Conservation (phyloP, 2,329 filamentous ascomycete genomes). For the Arthroderma sp. region DNA sequence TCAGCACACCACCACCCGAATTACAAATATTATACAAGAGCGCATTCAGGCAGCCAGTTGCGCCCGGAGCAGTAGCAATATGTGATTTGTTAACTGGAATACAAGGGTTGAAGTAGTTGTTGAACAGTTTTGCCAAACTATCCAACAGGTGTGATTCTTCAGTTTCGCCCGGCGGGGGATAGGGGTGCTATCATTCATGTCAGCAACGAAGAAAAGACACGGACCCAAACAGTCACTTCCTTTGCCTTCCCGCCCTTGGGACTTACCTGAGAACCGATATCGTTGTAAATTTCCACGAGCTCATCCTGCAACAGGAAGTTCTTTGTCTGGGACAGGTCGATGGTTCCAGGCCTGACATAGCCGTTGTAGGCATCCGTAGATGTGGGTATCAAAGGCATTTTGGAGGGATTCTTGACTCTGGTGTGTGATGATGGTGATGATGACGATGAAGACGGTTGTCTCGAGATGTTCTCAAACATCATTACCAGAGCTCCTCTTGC, state of each 20-base stretch:
- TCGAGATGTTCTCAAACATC: neutral
- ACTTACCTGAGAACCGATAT: slow-evolving; percentile 10
- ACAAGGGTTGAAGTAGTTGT: slow-evolving; percentile 21
- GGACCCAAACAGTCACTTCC: too few species aligned
- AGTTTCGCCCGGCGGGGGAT: slow-evolving; percentile 15
- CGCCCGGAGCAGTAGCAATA: slow-evolving; percentile 17
- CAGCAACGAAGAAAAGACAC: neutral
- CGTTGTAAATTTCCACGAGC: slow-evolving; percentile 11
- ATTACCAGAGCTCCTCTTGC: neutral
- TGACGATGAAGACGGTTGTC: neutral
- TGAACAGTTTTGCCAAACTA: slow-evolving; percentile 18
- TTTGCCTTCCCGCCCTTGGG: too few species aligned
- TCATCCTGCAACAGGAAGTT: slow-evolving; percentile 14
- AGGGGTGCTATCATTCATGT: slow-evolving; percentile 4
- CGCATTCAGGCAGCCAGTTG: slow-evolving; percentile 17
- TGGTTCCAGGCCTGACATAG: slow-evolving; percentile 5
- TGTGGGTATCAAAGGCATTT: slow-evolving; percentile 3
- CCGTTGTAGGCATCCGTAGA: neutral
- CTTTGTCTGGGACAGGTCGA: slow-evolving; percentile 13
- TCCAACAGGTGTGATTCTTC: slow-evolving; percentile 17
- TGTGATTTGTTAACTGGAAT: slow-evolving; percentile 16
- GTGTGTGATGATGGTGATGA: neutral
- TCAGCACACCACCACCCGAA: slow-evolving; percentile 23
- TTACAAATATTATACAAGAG: slow-evolving; percentile 27
- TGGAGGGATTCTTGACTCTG: neutral